Evolutionary conservation across 768 basidiomycete genomes (phyloP), one percentile per base, ranked within the genome.

Genomic region (Tylopilus sp.): DNA sequence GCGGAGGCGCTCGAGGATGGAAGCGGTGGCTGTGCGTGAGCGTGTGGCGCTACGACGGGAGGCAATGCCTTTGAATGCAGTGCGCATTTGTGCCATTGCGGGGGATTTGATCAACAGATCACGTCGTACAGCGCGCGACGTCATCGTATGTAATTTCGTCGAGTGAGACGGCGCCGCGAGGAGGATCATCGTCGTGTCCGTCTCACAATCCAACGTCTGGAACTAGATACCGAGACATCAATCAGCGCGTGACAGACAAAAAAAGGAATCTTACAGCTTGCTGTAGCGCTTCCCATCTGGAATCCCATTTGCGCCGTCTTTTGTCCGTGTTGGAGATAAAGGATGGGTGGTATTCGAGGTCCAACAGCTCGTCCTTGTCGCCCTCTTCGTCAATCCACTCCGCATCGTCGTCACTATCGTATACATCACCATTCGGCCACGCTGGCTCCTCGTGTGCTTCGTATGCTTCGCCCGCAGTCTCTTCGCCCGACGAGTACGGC

Each of bases 351-450:
- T 81, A 90, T 59, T 91, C 87, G 48, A 91, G 71, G 40, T 89
- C 84, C 48, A 90, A 65, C 52, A 91, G 58, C 61, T 90, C 89
- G 22, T 86, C 83, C 22, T 79, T 82, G 54, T 87, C 86, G 5
- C 76, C 79, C 24, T 85, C 84, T 21, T 90, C 87, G 56, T 87
- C 86, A 49, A 89, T 84, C 55, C 89, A 74, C 80, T 89, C 89
- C 1, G 71, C 79, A 7, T 78, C 75, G 34, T 78, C 79, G 1
- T 6, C 36, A 7, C 16, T 59, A 0, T 45, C 57, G 28, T 47
- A 46, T 2, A 55, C 57, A 21, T 56, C 63, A 48, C 55, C 69
- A 30, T 68, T 62, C 36, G 66, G 68, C 55, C 71, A 73, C 17
- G 64, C 71, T 6, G 74, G 72, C 28, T 77, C 77, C 37, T 76